These are phyloP conservation scores for Simplicillium aogashimaense DNA, from an alignment of 2,329 filamentous ascomycete species.

Conservation along the genomic window DNA sequence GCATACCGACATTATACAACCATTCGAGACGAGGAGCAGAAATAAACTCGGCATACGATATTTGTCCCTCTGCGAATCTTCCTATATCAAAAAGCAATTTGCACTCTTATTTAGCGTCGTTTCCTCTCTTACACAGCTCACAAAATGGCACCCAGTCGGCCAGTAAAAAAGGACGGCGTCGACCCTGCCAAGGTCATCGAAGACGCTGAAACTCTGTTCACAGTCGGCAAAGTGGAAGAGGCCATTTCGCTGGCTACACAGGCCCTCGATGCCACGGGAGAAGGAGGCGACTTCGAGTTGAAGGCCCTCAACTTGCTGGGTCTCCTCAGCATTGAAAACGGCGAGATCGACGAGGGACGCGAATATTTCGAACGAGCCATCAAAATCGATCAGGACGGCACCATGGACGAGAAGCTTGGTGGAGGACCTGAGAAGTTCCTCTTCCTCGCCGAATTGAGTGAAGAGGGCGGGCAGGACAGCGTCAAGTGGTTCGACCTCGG, in stretches of 20 bases:
- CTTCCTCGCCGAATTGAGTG: constrained; percentile 83
- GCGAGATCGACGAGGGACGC: constrained; percentile 68
- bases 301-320: constrained; percentile 67
- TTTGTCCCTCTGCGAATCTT: no score
- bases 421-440: constrained; percentile 91
- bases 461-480: constrained; percentile 56
- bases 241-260: constrained; percentile 28
- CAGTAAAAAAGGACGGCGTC: constrained; percentile 22
- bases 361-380: constrained; percentile 64
- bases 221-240: constrained; percentile 30
- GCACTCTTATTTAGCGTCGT: no score
- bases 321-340: constrained; percentile 73
- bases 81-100: no score
- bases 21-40: no score
- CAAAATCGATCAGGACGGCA: constrained; percentile 66
- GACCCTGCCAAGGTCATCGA: constrained; percentile 21
- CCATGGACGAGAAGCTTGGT: constrained; percentile 58
- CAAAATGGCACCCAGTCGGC: constrained; percentile 31
- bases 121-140: background rate
- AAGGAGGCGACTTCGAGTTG: constrained; percentile 41
- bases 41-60: no score
- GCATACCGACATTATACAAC: background rate
- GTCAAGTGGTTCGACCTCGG: constrained; percentile 62
- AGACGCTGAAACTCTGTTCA: constrained; percentile 30
- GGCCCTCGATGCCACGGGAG: constrained; percentile 32